Evolutionary conservation across 179 eudicot species (phyloP).

Genomic region (Silene coronaria): DNA sequence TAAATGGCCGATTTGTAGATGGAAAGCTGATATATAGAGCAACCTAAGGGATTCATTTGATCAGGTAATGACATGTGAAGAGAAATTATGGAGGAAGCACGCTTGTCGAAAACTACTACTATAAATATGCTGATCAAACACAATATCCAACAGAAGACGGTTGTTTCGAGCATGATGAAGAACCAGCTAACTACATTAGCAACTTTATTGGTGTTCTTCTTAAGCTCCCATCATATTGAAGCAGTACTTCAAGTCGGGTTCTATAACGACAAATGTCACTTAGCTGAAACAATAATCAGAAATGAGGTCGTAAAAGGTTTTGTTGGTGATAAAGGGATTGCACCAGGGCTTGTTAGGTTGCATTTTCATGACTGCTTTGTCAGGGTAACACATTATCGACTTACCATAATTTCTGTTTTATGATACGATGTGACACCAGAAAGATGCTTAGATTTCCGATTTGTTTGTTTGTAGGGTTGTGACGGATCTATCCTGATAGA

Average conservation of each 20-base stretch:
- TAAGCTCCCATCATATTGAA: constrained; percentile 10
- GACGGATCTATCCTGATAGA: constrained; percentile 78
- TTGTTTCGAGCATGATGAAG: not conserved
- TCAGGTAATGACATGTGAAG: constrained; percentile 10
- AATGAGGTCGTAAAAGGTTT: constrained; percentile 40
- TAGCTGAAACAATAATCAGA: constrained; percentile 34
- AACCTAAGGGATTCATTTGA: not conserved
- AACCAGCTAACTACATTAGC: constrained; percentile 1
- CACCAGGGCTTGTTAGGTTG: constrained; percentile 36
- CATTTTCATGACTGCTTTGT: constrained; percentile 48
- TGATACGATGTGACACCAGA: not conserved
- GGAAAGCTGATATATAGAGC: not conserved
- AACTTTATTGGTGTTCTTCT: constrained; percentile 13
- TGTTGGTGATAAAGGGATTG: constrained; percentile 27
- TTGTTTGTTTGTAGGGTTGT: constrained; percentile 49
- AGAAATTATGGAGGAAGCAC: not conserved
- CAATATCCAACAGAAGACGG: not conserved
- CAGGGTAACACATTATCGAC: constrained; percentile 21
- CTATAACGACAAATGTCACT: constrained; percentile 28
- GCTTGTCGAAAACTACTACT: not conserved
- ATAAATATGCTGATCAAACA: not conserved
- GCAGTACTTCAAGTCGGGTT: constrained; percentile 26
- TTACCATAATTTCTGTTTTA: not conserved
- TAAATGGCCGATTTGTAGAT: not conserved
- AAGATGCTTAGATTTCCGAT: not conserved